These are phyloP conservation scores for Sporothrix curviconia DNA, from an alignment of 2,329 filamentous ascomycete species.

Conservation along the genomic window DNA sequence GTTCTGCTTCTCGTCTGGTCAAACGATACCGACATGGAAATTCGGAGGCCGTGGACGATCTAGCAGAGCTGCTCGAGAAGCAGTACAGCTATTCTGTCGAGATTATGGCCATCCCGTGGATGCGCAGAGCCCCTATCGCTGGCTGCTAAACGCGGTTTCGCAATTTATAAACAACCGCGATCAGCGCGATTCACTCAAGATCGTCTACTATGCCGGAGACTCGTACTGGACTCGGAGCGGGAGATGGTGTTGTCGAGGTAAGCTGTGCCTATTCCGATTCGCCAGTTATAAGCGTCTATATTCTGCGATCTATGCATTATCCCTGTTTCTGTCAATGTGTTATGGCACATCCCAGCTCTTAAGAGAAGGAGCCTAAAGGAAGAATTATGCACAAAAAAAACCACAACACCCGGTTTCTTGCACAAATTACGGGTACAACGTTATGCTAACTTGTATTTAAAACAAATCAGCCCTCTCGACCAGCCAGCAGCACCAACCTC, in stretches of 20 bases:
- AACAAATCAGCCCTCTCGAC: slow-evolving; percentile 38
- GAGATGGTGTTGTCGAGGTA: slow-evolving; percentile 55
- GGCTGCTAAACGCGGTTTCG: slow-evolving; percentile 45
- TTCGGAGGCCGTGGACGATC: slow-evolving; percentile 39
- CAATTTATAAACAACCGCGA: slow-evolving; percentile 49
- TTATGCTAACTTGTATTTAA: not conserved
- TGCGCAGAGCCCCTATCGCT: slow-evolving; percentile 42
- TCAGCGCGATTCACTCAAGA: slow-evolving; percentile 50
- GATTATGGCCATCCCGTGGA: slow-evolving; percentile 44
- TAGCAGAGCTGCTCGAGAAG: slow-evolving; percentile 45
- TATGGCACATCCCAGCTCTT: too few species aligned
- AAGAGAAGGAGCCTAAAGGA: too few species aligned
- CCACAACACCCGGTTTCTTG: too few species aligned
- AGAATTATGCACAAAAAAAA: too few species aligned
- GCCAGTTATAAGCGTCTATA: too few species aligned
- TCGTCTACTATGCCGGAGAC: slow-evolving; percentile 52
- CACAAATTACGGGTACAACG: too few species aligned
- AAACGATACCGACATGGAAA: slow-evolving; percentile 42
- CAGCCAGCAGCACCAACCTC: slow-evolving; percentile 35
- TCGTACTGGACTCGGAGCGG: slow-evolving; percentile 47
- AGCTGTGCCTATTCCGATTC: too few species aligned
- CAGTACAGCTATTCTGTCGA: slow-evolving; percentile 47
- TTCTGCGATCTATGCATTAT: not conserved
- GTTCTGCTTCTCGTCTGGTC: slow-evolving; percentile 52
- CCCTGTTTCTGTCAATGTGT: too few species aligned